A percentile compares a stretch with the other conserved stretches of the same genome.
Conservation (phyloP, 2,329 filamentous ascomycete genomes). For the Colletotrichum truncatum region DNA sequence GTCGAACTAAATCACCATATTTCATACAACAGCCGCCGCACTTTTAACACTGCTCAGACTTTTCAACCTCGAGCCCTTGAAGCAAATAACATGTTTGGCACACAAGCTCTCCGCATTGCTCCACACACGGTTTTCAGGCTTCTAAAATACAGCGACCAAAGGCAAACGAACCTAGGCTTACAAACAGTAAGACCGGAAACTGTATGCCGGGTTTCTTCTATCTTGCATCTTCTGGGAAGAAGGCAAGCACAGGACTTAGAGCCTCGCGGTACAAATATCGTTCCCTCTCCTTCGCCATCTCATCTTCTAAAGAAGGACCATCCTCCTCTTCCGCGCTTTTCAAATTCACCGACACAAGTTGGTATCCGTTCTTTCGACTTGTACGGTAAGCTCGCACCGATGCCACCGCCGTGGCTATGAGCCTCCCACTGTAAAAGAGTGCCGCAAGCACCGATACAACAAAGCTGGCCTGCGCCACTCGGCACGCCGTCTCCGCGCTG, state of each 20-base stretch:
- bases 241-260: constrained; percentile 20
- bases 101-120: too few relatives aligned
- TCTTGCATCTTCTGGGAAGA: constrained; percentile 10
- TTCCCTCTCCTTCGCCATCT: neutral
- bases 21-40: too few relatives aligned
- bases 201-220: too few relatives aligned
- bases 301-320: neutral
- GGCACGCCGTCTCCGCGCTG: neutral
- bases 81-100: too few relatives aligned
- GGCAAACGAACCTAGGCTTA: too few relatives aligned
- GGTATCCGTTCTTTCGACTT: neutral
- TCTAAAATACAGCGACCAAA: too few relatives aligned
- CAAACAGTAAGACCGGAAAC: too few relatives aligned
- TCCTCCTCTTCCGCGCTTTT: neutral
- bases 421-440: neutral
- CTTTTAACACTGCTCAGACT: too few relatives aligned
- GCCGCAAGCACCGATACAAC: neutral
- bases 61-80: too few relatives aligned
- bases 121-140: too few relatives aligned
- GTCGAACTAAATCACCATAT: too few relatives aligned
- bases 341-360: neutral
- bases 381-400: neutral
- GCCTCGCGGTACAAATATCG: constrained; percentile 1
- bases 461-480: constrained; percentile 7
- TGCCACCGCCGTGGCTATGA: neutral